These are phyloP conservation scores for Penicillium sclerotigenum DNA, from an alignment of 2,329 filamentous ascomycete species.

Conservation along the genomic window DNA sequence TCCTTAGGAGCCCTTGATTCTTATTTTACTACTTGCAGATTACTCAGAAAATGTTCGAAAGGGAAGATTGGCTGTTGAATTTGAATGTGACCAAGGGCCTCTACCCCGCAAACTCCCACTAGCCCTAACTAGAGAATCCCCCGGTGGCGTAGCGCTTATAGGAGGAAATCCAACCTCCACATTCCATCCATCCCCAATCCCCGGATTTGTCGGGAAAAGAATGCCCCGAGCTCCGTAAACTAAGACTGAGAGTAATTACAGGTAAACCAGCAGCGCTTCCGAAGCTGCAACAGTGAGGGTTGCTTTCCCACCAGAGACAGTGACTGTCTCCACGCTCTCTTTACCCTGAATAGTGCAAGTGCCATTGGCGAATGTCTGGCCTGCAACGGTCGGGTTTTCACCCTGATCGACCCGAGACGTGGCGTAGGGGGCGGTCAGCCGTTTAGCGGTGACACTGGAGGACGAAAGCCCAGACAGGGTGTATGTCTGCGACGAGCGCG, in stretches of 20 bases:
- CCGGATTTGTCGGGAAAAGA: not conserved
- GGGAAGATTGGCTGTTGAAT: not conserved
- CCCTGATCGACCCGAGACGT: slow-evolving; percentile 47
- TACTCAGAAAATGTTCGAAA: not conserved
- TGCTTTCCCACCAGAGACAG: slow-evolving; percentile 30
- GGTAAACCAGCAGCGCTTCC: slow-evolving; percentile 50
- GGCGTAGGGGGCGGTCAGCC: slow-evolving; percentile 47
- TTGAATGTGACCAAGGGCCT: not conserved
- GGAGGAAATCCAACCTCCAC: not conserved
- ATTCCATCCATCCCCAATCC: not conserved
- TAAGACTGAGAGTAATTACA: slow-evolving; percentile 21
- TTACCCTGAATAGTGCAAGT: slow-evolving; percentile 46
- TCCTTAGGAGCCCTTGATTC: not conserved
- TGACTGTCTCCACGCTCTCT: slow-evolving; percentile 22
- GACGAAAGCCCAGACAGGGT: slow-evolving; percentile 43
- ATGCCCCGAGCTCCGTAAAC: not conserved
- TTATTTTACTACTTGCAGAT: not conserved
- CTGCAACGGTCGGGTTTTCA: slow-evolving; percentile 44
- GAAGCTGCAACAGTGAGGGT: slow-evolving; percentile 46
- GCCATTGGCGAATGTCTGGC: slow-evolving; percentile 47
- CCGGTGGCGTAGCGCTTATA: not conserved
- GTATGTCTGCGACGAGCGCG: slow-evolving; percentile 36
- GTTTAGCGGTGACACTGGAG: slow-evolving; percentile 41
- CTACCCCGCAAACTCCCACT: not conserved
- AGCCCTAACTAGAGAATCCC: slow-evolving; percentile 1